Conservation (phyloP, 352 stramenopile species). For the Phytophthora melonis region DNA sequence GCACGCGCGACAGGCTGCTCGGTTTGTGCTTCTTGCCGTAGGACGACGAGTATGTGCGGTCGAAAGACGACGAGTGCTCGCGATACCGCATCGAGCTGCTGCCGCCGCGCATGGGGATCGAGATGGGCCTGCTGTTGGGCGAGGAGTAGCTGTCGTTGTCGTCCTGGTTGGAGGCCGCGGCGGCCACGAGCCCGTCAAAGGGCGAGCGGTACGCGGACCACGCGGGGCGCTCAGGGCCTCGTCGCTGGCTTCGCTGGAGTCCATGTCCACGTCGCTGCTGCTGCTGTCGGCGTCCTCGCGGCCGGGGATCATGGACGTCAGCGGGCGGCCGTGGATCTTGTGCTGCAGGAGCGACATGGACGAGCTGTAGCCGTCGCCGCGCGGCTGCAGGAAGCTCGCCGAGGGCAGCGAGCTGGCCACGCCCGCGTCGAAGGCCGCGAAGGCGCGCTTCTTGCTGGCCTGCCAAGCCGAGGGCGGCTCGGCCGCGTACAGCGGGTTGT, state of each 20-base stretch:
- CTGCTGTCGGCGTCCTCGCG: conserved; percentile 46
- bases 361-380: conserved; percentile 28
- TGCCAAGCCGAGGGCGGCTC: conserved; percentile 66
- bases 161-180: conserved; percentile 59
- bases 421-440: conserved; percentile 47
- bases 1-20: conserved; percentile 66
- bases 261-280: conserved; percentile 67
- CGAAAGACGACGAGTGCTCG: conserved; percentile 38
- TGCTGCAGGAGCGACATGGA: conserved; percentile 55
- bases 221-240: conserved; percentile 41
- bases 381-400: conserved; percentile 54
- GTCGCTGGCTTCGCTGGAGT: conserved; percentile 60
- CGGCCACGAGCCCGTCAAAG: conserved; percentile 76
- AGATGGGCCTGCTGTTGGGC: conserved; percentile 65
- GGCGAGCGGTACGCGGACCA: conserved; percentile 66
- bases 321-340: conserved; percentile 68
- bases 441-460: conserved; percentile 59
- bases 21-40: conserved; percentile 57
- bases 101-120: conserved; percentile 58
- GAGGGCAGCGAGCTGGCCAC: conserved; percentile 65
- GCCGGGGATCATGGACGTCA: conserved; percentile 80
- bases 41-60: conserved; percentile 40
- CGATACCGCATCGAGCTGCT: conserved; percentile 40
- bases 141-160: conserved; percentile 51
- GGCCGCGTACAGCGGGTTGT: conserved; percentile 63